These are phyloP conservation scores for Arthroderma sp. DNA, from an alignment of 2,329 filamentous ascomycete species.

Conservation along the genomic window DNA sequence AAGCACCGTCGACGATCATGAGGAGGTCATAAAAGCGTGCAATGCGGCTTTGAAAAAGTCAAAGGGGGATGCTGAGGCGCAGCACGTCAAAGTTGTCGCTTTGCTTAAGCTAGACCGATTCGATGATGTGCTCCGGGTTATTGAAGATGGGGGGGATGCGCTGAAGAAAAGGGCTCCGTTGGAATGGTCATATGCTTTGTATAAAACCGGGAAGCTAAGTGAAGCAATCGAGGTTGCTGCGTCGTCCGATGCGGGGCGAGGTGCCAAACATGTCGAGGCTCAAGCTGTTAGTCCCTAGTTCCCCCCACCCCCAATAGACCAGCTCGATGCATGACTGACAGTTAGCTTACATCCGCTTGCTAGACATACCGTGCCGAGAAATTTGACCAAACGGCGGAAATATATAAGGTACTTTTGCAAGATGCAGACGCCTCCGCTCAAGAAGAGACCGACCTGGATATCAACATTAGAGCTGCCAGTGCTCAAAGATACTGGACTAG, in stretches of 20 bases:
- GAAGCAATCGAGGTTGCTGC: constrained; percentile 42
- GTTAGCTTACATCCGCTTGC: not conserved
- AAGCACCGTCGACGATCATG: constrained; percentile 48
- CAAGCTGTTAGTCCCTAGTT: constrained; percentile 39
- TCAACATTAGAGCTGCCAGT: constrained; percentile 49
- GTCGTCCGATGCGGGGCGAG: constrained; percentile 30
- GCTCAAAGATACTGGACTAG: constrained; percentile 50
- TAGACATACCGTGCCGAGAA: constrained; percentile 46
- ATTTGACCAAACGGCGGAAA: constrained; percentile 40
- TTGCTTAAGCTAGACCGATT: constrained; percentile 51
- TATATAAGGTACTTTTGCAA: constrained; percentile 40
- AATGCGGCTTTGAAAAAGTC: constrained; percentile 44
- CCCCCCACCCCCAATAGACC: not conserved
- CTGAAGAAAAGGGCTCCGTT: constrained; percentile 43
- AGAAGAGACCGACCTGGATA: constrained; percentile 47
- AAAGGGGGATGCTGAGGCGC: constrained; percentile 43
- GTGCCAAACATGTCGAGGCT: constrained; percentile 47
- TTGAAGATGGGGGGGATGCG: constrained; percentile 40
- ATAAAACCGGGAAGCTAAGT: constrained; percentile 44
- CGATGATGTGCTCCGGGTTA: constrained; percentile 44
- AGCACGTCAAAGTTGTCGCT: constrained; percentile 47
- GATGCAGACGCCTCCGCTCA: constrained; percentile 28
- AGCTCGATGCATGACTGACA: not conserved
- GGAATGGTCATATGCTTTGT: constrained; percentile 51
- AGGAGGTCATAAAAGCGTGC: constrained; percentile 46